Evolutionary conservation across 345 rosid species (phyloP), one percentile per base, ranked within the genome.

Genomic region (Aegle marmelos): DNA sequence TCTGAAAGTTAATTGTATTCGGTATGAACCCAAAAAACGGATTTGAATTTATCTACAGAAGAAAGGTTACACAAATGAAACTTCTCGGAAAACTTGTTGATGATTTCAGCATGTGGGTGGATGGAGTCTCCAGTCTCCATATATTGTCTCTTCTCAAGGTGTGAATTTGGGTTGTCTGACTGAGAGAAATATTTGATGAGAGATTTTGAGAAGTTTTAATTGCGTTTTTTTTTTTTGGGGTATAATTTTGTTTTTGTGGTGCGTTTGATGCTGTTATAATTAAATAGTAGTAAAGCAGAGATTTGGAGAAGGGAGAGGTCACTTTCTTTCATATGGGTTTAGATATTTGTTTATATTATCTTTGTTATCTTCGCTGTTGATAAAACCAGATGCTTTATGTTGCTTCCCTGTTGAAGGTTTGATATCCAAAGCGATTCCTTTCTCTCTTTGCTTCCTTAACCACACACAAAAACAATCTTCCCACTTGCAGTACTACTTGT

Each of bases 311-410:
- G 70, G 48, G 66, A 36, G 68, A 41, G 74, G 76, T 76, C 57
- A 56, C 65, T 83, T 79, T 83, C 80, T 59, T 71, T 76, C 70
- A 58, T 45, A 57, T n/a, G 36, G 17, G 75, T 28, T 67, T 4
- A 14, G 68, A 70, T 27, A 39, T 27, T 77, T 19, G 31, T 34
- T 31, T 70, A 65, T 75, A 25, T 78, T 81, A 61, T 74, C 68
- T 79, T 58, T 70, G 65, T 77, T 53, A 50, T 34, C 73, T 62
- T 4, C 53, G 72, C 28, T 79, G 31, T 76, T 39, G 57, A 54
- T 79, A 56, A 21, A 68, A 41, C 36, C 87, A 85, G 88, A 88
- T 88, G 82, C 78, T 84, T 84, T 87, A 65, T 83, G 91, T 87
- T 88, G 89, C 84, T 85, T 88, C 80, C 67, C 72, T 68, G 79